Base-by-base conservation (phyloP, 2,329 filamentous ascomycete species). In the Aureobasidium leucospermi region DNA sequence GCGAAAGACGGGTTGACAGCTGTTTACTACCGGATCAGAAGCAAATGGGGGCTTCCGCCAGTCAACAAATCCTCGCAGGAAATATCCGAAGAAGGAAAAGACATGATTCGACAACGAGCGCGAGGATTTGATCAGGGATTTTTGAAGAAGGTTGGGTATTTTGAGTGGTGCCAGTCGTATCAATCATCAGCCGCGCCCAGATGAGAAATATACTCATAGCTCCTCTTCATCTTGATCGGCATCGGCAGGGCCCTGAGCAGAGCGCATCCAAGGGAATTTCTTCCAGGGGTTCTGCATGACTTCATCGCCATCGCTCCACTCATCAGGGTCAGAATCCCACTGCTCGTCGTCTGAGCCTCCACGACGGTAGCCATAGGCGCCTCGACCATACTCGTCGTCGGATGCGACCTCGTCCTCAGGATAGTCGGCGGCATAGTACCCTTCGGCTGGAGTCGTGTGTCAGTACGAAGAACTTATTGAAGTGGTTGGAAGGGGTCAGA, bases 341-440 rank as follows among this genome's bases (percentile, higher is more conserved):
- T 71, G 67, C 62, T 79, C 76, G 13, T 77, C 73, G 59, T 77
- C 75, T 1, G 70, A 72, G 4, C 63, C 69, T 1, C 65, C 69
- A 16, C 64, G 62, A 2, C 73, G 65, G 61, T 76, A 78, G 31
- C 70, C 68, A 61, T 79, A 78, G 8, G 74, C 68, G 47, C 73
- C 70, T 2, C 71, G 64, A 45, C 78, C 81, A 62, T 79, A 82
- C 69, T 87, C 85, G 64, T 88, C 85, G 65, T 90, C 87, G 15
- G 84, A 86, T 46, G 84, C 85, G 13, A 90, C 80, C 69, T 92
- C 88, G 58, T 92, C 88, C 63, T 92, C 88, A 0, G 88, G 88
- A 65, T 92, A 92, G 69, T 92, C 88, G 58, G 87, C 86, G 3
- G 85, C 84, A 68, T 91, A 90, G 71, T 90, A 85, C 67, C 90